phyloP scores from a whole-genome alignment of 495 filamentous ascomycete species.

The Bacidia rubella region DNA sequence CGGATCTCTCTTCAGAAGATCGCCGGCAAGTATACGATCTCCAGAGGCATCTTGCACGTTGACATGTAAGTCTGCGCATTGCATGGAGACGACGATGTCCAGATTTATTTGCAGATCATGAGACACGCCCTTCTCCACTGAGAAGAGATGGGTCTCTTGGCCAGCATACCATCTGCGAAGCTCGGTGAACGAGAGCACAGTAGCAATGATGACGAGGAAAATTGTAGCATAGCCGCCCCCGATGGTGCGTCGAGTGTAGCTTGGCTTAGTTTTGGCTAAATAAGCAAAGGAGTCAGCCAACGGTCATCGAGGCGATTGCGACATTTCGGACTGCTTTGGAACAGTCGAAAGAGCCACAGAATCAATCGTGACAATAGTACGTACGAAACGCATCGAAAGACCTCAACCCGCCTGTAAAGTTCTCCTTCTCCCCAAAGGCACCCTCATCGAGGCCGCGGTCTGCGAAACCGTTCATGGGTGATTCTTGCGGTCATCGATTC shows the following conservation, averaged over 20 bases:
- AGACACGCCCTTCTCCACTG: slow-evolving; percentile 83
- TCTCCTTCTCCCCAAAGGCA: slow-evolving; percentile 59
- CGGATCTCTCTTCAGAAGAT: slow-evolving; percentile 56
- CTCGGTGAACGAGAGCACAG: slow-evolving; percentile 62
- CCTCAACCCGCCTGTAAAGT: slow-evolving; percentile 46
- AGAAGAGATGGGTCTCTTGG: slow-evolving; percentile 73
- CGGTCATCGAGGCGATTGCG: no score
- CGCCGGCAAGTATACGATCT: slow-evolving; percentile 75
- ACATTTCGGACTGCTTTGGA: neutral
- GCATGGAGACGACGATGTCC: slow-evolving; percentile 86
- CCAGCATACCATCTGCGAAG: slow-evolving; percentile 71
- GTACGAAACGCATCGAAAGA: slow-evolving; percentile 97
- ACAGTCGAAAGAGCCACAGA: neutral
- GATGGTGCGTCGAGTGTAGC: slow-evolving; percentile 67
- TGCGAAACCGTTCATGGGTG: slow-evolving; percentile 57
- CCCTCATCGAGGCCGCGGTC: slow-evolving; percentile 61
- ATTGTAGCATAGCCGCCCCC: slow-evolving; percentile 92
- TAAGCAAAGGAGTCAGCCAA: neutral
- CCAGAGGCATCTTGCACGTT: slow-evolving; percentile 96
- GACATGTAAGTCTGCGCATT: slow-evolving; percentile 74
- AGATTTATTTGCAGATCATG: slow-evolving; percentile 88
- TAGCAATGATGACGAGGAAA: slow-evolving; percentile 56
- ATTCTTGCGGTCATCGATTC: slow-evolving; percentile 13
- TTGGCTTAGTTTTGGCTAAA: slow-evolving; percentile 94
- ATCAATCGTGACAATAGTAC: slow-evolving; percentile 21